Conservation (phyloP, 1,284 basidiomycete genomes). For the Tausonia pullulans region DNA sequence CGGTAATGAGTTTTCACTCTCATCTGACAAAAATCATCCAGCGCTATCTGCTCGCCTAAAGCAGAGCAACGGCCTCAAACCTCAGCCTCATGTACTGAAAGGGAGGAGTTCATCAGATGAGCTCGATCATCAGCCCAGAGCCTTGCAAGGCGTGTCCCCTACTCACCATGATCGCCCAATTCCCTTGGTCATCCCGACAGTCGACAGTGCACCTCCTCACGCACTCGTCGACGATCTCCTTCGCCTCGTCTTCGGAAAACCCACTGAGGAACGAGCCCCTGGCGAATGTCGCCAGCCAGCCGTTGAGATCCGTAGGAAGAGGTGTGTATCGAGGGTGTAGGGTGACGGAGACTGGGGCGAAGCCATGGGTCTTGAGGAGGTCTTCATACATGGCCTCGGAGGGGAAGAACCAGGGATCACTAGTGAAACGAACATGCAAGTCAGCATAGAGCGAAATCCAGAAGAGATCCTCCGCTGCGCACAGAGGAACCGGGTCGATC, state of each 20-base stretch:
- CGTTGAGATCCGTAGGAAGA: slow-evolving; percentile 48
- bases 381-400: slow-evolving; percentile 51
- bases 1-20: no score
- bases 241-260: slow-evolving; percentile 45
- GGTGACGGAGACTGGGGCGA: slow-evolving; percentile 46
- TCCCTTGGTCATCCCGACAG: slow-evolving; percentile 37
- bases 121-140: no score
- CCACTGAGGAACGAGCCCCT: slow-evolving; percentile 46
- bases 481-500: slow-evolving; percentile 43
- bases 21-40: no score
- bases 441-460: not conserved
- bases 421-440: not conserved
- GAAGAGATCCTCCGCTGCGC: not conserved
- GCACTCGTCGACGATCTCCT: slow-evolving; percentile 53
- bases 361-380: slow-evolving; percentile 48
- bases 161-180: slow-evolving; percentile 5
- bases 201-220: slow-evolving; percentile 49
- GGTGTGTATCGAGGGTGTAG: slow-evolving; percentile 59
- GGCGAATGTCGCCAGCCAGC: slow-evolving; percentile 60
- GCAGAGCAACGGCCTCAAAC: no score
- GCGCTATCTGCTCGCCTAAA: no score
- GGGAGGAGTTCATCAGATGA: no score
- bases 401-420: slow-evolving; percentile 76
- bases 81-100: no score
- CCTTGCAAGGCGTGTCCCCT: no score